phyloP scores from a whole-genome alignment of 2,329 filamentous ascomycete species.

The Colletotrichum siamense region DNA sequence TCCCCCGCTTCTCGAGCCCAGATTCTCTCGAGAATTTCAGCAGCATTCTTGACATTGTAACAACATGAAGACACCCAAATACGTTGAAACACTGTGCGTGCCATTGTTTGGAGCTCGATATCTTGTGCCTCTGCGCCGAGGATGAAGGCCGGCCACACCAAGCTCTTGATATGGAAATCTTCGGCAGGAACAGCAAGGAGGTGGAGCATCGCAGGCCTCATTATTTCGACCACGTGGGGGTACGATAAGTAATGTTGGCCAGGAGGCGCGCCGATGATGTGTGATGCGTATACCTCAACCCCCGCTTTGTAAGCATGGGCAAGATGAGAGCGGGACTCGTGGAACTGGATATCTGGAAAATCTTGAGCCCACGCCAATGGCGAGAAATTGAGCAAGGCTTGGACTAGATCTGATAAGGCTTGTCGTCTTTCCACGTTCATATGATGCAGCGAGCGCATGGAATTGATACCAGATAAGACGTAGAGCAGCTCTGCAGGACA shows the following conservation, averaged over 20 bases:
- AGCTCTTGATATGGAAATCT: constrained; percentile 15
- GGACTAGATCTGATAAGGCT: not conserved
- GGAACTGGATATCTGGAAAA: not conserved
- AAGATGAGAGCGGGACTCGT: constrained; percentile 1
- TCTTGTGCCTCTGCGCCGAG: not conserved
- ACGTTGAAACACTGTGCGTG: not conserved
- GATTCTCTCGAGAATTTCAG: not conserved
- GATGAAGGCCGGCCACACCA: constrained; percentile 12
- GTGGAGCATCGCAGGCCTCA: not conserved
- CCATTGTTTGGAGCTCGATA: not conserved
- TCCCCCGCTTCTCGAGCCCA: not conserved
- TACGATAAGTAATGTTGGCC: not conserved
- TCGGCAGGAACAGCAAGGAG: not conserved
- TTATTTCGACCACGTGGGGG: not conserved
- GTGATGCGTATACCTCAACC: constrained; percentile 5
- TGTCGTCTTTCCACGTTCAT: not conserved
- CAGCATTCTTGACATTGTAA: constrained; percentile 8
- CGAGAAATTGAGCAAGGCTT: not conserved
- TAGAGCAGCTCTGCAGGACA: constrained; percentile 13
- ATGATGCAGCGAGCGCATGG: not conserved
- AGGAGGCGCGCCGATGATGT: not conserved
- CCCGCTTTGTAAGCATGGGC: constrained; percentile 9
- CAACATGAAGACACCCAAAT: constrained; percentile 16
- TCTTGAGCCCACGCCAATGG: not conserved
- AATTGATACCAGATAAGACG: not conserved